Percentiles rank a stretch among this genome's conserved stretches.
These are phyloP conservation scores for Cyclotella atomus DNA, from an alignment of 108 stramenopile genomes.

Conservation along the genomic window DNA sequence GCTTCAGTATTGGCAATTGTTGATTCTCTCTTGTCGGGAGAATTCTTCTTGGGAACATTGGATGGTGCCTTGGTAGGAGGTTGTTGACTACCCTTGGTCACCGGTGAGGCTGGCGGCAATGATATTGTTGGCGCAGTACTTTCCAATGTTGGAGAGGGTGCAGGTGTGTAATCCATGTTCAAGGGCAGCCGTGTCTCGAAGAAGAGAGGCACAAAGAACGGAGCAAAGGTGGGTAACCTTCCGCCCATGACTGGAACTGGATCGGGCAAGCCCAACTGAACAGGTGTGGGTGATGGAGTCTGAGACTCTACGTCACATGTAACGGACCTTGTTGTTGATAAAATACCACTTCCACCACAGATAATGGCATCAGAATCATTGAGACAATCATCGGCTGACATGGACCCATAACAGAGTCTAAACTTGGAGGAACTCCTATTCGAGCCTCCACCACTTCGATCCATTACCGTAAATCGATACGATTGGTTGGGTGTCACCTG, in stretches of 20 bases:
- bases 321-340: background rate
- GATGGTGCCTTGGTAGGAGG: background rate
- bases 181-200: constrained; percentile 5
- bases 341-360: constrained; percentile 20
- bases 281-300: background rate
- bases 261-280: background rate
- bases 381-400: constrained; percentile 13
- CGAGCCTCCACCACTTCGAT: constrained; percentile 12
- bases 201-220: constrained; percentile 16
- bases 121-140: background rate
- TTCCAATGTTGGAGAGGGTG: background rate
- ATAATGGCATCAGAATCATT: constrained; percentile 10
- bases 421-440: constrained; percentile 4
- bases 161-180: too few relatives aligned
- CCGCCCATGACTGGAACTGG: background rate
- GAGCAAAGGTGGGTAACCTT: constrained; percentile 16
- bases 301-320: constrained; percentile 10
- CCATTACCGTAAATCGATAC: constrained; percentile 33
- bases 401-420: constrained; percentile 33
- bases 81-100: background rate
- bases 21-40: background rate
- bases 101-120: background rate
- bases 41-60: background rate
- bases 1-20: background rate
- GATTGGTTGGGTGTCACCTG: constrained; percentile 9